phyloP scores from a whole-genome alignment of 176 grass and related monocot genomes.

The barley (Hordeum vulgare) region MorexV3_pseudomolecules_assembly NC_058524.1:525235644-525236143 shows the following conservation, averaged over 20 bases:
- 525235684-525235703: background rate
- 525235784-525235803: background rate
- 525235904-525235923: background rate
- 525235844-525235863: background rate
- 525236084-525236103: background rate
- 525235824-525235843: background rate
- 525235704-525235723: background rate
- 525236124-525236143: too few relatives aligned
- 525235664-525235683: background rate
- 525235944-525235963: background rate
- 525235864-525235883: background rate
- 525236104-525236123: background rate
- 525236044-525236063: background rate
- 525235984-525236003: background rate
- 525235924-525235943: background rate
- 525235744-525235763: background rate
- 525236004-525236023: background rate
- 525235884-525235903: slow-evolving; percentile 1
- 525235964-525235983: background rate
- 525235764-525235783: background rate
- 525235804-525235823: background rate
- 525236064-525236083: background rate
- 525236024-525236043: background rate
- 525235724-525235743: background rate
- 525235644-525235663: background rate